Evolutionary conservation across 768 basidiomycete genomes (phyloP).

Genomic region (Tephrocybe rancida): DNA sequence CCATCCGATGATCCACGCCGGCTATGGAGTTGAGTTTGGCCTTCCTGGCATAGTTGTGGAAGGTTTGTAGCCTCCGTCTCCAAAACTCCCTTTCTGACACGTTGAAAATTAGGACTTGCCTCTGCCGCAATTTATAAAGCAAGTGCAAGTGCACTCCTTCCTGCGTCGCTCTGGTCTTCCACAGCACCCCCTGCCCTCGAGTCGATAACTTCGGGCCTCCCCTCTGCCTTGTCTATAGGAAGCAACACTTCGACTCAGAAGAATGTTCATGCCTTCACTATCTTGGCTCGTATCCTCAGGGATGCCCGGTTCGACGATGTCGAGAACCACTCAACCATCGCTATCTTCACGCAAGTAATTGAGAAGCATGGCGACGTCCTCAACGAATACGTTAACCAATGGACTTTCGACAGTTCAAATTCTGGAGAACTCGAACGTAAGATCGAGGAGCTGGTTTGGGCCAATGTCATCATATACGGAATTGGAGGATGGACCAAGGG

Average conservation of each 20-base stretch:
- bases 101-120: constrained; percentile 38
- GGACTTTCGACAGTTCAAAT: constrained; percentile 40
- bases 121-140: constrained; percentile 50
- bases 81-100: neutral
- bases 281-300: constrained; percentile 55
- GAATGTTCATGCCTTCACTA: constrained; percentile 47
- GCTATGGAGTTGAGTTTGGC: constrained; percentile 61
- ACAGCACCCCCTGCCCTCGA: neutral
- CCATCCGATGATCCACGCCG: constrained; percentile 63
- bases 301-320: constrained; percentile 40
- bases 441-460: constrained; percentile 64
- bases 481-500: constrained; percentile 49
- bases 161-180: constrained; percentile 25
- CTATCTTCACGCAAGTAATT: constrained; percentile 35
- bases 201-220: neutral
- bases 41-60: constrained; percentile 54
- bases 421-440: constrained; percentile 46
- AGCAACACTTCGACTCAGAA: neutral
- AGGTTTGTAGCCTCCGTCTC: constrained; percentile 35
- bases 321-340: constrained; percentile 13
- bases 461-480: constrained; percentile 53
- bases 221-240: constrained; percentile 2
- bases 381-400: constrained; percentile 39
- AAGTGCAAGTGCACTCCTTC: constrained; percentile 34
- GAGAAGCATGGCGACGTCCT: constrained; percentile 41